Base-by-base conservation (phyloP, 2,329 filamentous ascomycete genomes). In the Pseudogymnoascus sp. region DNA sequence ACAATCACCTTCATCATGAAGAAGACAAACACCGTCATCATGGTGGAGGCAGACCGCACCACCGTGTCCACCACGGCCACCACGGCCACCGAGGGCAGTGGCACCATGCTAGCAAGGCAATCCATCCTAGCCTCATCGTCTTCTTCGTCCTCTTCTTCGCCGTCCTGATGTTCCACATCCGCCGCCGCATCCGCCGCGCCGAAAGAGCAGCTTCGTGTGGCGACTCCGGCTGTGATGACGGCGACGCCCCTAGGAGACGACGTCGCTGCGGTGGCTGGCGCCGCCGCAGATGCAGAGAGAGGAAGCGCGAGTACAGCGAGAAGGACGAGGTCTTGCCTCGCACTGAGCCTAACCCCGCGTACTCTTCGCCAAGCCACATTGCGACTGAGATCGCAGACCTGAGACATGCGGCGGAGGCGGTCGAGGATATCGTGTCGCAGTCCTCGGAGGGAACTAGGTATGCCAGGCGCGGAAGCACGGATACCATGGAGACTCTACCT, bases 191-290 rank as follows among this genome's bases (percentile, higher is more conserved):
- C n/a, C 16, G 31, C 50, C 50, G 50, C 28, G 50, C 50, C 16
- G 10, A 33, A 19, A 33, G 28, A 33, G 28, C n/a, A 56, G 50
- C 50, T 2, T 0, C 2, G 8, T 11, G 11, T 16, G 28, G 3
- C 2, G 46, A 28, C 6, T 33, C 28, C 28, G 50, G 11, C n/a
- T 56, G 1, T 6, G 16, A 2, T 33, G n/a, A 33, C 28, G 50
- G 22, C 28, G 28, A 35, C 3, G 16, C 26, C 28, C 26, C 28
- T 12, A 56, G 28, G 50, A 56, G 50, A 14, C 28, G 50, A 10
- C 46, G 46, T 53, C 50, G 50, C 28, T 56, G 50, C 50, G 10
- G 50, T 35, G 50, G 50, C 50, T 56, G 50, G 50, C 50, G 50
- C 28, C 50, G 50, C 10, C 50, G 50, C 28, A 12, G 50, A 22